Evolutionary conservation across 2,329 filamentous ascomycete species (phyloP).

Genomic region (Colletotrichum sp.): DNA sequence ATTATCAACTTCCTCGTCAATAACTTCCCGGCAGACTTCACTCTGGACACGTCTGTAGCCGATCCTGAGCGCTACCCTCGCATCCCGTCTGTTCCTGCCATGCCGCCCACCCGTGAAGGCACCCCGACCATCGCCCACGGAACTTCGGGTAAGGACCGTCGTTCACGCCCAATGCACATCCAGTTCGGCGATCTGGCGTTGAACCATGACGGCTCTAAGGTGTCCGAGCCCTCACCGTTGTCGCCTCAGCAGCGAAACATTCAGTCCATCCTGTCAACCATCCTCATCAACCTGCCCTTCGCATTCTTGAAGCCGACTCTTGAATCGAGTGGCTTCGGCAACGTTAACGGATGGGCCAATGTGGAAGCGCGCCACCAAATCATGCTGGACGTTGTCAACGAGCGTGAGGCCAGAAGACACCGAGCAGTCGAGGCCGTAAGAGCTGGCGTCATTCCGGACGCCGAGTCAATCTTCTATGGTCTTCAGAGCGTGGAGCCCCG

Average conservation of each 20-base stretch:
- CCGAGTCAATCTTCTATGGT: conserved; percentile 37
- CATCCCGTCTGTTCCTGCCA: conserved; percentile 49
- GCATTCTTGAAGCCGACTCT: conserved; percentile 68
- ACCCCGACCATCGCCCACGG: conserved; percentile 41
- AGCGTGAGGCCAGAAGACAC: conserved; percentile 63
- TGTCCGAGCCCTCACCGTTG: conserved; percentile 7
- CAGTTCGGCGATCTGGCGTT: conserved; percentile 72
- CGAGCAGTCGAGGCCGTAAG: conserved; percentile 48
- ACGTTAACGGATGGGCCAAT: conserved; percentile 54
- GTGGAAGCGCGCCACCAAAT: conserved; percentile 52
- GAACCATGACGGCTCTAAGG: conserved; percentile 33
- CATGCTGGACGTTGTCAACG: conserved; percentile 55
- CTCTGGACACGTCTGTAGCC: conserved; percentile 53
- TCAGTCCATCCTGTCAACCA: conserved; percentile 63
- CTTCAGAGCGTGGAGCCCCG: conserved; percentile 43
- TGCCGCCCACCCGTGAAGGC: conserved; percentile 33
- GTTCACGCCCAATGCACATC: conserved; percentile 66
- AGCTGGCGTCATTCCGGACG: conserved; percentile 37
- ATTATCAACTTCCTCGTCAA: conserved; percentile 64
- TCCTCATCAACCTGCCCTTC: conserved; percentile 75
- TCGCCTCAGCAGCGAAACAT: conserved; percentile 23
- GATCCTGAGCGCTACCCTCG: conserved; percentile 44
- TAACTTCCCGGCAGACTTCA: conserved; percentile 65
- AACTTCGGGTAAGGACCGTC: conserved; percentile 39
- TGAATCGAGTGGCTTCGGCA: conserved; percentile 62